These are phyloP conservation scores for Persicaria tinctoria DNA, from an alignment of 148 eudicot species.

Conservation along the genomic window DNA sequence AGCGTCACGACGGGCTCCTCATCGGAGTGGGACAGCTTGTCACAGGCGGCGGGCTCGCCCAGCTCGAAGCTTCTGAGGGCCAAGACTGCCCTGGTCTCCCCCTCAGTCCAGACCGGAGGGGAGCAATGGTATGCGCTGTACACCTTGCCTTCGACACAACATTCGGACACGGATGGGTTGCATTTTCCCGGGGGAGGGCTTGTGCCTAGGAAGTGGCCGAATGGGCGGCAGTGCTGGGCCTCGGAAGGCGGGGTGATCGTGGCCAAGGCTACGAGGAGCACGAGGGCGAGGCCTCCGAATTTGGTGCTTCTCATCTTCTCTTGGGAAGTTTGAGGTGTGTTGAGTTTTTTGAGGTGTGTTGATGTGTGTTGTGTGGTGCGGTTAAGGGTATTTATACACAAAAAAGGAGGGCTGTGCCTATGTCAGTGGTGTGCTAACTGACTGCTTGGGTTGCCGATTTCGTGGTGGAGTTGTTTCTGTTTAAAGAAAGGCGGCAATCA, in stretches of 20 bases:
- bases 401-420: neutral
- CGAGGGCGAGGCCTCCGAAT: neutral
- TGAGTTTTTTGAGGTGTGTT: too few relatives aligned
- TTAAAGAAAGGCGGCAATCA: neutral
- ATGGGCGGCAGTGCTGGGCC: slow-evolving; percentile 13
- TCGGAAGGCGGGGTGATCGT: neutral
- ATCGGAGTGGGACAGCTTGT: slow-evolving; percentile 19
- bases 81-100: slow-evolving; percentile 13
- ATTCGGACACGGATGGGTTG: slow-evolving; percentile 22
- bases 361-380: neutral
- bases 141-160: slow-evolving; percentile 18
- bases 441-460: neutral
- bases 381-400: neutral
- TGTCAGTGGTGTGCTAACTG: slow-evolving; percentile 2
- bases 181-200: slow-evolving; percentile 22
- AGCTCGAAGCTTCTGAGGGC: slow-evolving; percentile 23
- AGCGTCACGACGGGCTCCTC: slow-evolving; percentile 29
- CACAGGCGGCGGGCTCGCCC: slow-evolving; percentile 22
- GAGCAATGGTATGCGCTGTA: slow-evolving; percentile 28
- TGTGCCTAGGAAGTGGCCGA: slow-evolving; percentile 8
- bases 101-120: slow-evolving; percentile 8
- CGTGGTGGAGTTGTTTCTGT: neutral
- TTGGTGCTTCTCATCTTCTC: neutral
- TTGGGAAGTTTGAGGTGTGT: too few relatives aligned
- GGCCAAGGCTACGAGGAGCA: slow-evolving; percentile 1